Percentiles rank a stretch among this genome's conserved stretches.
phyloP scores from a whole-genome alignment of 768 basidiomycete species.

The Strobilomyces confusus region DNA sequence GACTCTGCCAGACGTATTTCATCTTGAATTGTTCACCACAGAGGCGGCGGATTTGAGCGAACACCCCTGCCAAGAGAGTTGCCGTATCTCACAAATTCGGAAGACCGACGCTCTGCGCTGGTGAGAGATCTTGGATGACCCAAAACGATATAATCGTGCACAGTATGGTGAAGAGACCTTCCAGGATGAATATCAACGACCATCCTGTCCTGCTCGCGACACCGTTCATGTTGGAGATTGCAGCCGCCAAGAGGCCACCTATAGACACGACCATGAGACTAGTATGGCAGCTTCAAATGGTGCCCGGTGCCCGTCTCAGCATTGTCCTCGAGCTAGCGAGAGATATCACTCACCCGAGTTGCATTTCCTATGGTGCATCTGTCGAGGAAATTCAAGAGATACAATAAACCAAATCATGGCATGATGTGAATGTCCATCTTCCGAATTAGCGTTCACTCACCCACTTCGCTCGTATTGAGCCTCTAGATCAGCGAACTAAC shows the following conservation, averaged over 20 bases:
- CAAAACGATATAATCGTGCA: conserved; percentile 60
- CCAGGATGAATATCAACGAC: conserved; percentile 74
- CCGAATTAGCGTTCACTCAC: conserved; percentile 52
- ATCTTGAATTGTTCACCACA: conserved; percentile 52
- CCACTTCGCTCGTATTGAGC: conserved; percentile 46
- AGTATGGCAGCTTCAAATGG: conserved; percentile 47
- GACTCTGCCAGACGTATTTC: conserved; percentile 55
- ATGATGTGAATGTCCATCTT: conserved; percentile 65
- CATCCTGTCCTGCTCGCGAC: conserved; percentile 59
- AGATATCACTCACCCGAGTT: conserved; percentile 44
- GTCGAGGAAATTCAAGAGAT: conserved; percentile 71
- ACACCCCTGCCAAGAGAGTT: conserved; percentile 43
- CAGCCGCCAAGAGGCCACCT: conserved; percentile 65
- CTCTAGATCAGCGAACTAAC: too few species aligned
- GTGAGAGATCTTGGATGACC: conserved; percentile 70
- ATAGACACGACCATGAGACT: too few species aligned
- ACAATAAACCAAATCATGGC: conserved; percentile 73
- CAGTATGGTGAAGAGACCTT: conserved; percentile 65
- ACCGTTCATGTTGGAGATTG: conserved; percentile 69
- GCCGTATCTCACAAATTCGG: neutral
- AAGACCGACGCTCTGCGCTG: conserved; percentile 52
- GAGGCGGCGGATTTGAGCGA: conserved; percentile 61
- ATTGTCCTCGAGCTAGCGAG: neutral
- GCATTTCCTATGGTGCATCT: conserved; percentile 68
- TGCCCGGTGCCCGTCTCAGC: neutral